phyloP scores from a whole-genome alignment of 1,284 basidiomycete genomes.

The Irpex rosettiformis region DNA sequence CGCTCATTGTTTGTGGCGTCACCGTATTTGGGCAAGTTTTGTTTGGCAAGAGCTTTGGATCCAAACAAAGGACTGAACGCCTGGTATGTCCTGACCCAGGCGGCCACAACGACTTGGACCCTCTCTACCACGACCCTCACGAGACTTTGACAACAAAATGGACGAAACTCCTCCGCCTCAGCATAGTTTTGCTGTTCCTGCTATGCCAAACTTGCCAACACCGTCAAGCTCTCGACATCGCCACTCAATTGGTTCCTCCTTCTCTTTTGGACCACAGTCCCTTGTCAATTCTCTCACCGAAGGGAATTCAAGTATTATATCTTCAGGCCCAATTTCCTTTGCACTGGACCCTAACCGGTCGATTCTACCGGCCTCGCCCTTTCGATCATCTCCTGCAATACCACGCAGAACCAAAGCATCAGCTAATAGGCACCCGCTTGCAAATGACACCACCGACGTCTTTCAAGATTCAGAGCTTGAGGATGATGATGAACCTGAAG shows the following conservation, averaged over 20 bases:
- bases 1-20: slow-evolving; percentile 1
- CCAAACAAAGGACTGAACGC: slow-evolving; percentile 21
- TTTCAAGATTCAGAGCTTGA: slow-evolving; percentile 58
- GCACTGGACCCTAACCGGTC: slow-evolving; percentile 76
- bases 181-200: slow-evolving; percentile 35
- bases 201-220: slow-evolving; percentile 29
- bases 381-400: slow-evolving; percentile 57
- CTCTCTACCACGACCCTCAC: slow-evolving; percentile 2
- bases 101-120: neutral
- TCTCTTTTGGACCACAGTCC: slow-evolving; percentile 76
- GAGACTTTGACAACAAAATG: slow-evolving; percentile 17
- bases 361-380: slow-evolving; percentile 64
- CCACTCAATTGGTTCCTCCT: slow-evolving; percentile 72
- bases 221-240: slow-evolving; percentile 50
- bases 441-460: slow-evolving; percentile 73
- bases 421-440: slow-evolving; percentile 59
- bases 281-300: slow-evolving; percentile 66
- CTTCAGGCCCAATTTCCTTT: slow-evolving; percentile 46
- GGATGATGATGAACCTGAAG: slow-evolving; percentile 46
- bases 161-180: slow-evolving; percentile 29
- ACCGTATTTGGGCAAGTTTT: slow-evolving; percentile 7
- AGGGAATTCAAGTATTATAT: slow-evolving; percentile 49
- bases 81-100: slow-evolving; percentile 3
- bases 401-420: slow-evolving; percentile 41
- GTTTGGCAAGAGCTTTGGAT: slow-evolving; percentile 21